phyloP scores from a whole-genome alignment of 2,329 filamentous ascomycete species.

The Colletotrichum sp. region DNA sequence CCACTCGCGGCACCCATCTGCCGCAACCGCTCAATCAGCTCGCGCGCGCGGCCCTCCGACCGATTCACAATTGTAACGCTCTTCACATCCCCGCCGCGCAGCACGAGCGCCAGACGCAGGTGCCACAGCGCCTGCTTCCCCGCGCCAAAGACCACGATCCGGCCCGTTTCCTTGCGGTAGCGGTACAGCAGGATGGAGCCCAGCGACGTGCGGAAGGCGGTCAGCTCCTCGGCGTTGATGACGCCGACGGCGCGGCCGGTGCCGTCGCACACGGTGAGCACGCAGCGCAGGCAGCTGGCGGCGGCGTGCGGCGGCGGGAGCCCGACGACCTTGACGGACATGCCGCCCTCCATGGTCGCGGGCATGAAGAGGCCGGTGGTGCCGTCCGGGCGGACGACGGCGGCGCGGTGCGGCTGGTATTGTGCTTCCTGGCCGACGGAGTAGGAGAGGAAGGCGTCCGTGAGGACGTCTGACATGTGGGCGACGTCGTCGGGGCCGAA shows the following conservation, averaged over 20 bases:
- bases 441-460: conserved; percentile 67
- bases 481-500: conserved; percentile 58
- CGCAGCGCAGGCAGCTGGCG: conserved; percentile 49
- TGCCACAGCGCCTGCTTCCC: conserved; percentile 62
- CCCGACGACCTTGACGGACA: conserved; percentile 69
- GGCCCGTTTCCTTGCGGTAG: no score
- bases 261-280: conserved; percentile 20
- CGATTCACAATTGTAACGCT: conserved; percentile 39
- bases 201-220: conserved; percentile 72
- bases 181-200: conserved; percentile 28
- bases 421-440: conserved; percentile 65
- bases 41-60: conserved; percentile 16
- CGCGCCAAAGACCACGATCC: conserved; percentile 26
- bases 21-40: conserved; percentile 21
- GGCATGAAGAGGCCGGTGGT: conserved; percentile 72
- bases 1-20: conserved; percentile 24
- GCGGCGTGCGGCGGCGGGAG: conserved; percentile 27
- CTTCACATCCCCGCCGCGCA: conserved; percentile 37
- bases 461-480: conserved; percentile 61
- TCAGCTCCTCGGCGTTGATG: conserved; percentile 71
- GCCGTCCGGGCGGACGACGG: conserved; percentile 65
- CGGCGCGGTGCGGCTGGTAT: conserved; percentile 67
- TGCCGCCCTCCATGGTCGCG: conserved; percentile 60
- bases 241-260: conserved; percentile 58
- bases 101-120: conserved; percentile 66